A percentile compares a stretch with the other conserved stretches of the same genome.
Conservation (phyloP, 73 alveolate species). For the Tetrahymena malaccensis region DNA sequence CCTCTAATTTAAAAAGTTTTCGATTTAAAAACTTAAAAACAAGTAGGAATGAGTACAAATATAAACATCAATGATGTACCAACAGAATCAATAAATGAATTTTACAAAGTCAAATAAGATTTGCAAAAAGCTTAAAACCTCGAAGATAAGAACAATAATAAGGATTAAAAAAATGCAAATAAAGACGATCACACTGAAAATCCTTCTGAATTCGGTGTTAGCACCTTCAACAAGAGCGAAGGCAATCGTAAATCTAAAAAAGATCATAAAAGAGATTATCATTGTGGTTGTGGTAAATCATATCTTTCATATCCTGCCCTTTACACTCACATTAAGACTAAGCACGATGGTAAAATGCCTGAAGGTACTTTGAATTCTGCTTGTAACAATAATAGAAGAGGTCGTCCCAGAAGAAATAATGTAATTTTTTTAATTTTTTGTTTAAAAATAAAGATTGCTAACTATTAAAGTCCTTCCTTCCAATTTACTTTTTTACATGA, state of each 20-base stretch:
- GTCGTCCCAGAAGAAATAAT: neutral
- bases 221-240: neutral
- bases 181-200: neutral
- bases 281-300: constrained; percentile 97
- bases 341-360: constrained; percentile 25
- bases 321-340: constrained; percentile 93
- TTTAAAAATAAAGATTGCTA: neutral
- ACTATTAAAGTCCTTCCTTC: neutral
- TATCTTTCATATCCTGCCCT: constrained; percentile 96
- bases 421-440: neutral
- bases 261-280: constrained; percentile 33
- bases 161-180: neutral
- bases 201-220: neutral
- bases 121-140: neutral
- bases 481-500: neutral
- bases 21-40: no score
- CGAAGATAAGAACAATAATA: neutral
- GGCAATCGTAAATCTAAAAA: neutral
- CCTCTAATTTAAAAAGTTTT: no score
- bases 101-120: neutral
- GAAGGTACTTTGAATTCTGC: constrained; percentile 6
- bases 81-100: neutral
- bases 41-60: neutral
- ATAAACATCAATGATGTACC: neutral
- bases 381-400: neutral